Conservation (phyloP, 306 rosid species). For the Glycine tomentella region DNA sequence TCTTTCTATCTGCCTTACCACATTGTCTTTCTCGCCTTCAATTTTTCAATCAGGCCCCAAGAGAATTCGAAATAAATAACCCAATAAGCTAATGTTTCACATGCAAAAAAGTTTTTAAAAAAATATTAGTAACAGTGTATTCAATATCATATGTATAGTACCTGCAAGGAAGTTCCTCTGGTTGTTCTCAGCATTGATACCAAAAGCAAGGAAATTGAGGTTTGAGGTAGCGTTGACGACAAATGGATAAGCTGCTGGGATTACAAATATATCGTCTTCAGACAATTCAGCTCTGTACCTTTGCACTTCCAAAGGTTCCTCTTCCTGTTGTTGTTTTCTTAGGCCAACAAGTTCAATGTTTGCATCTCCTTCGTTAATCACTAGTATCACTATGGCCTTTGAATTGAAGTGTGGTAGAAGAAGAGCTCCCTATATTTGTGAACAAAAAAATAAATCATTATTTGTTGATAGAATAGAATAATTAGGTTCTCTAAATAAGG, state of each 20-base stretch:
- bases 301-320: not conserved
- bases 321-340: too few relatives aligned
- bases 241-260: constrained; percentile 43
- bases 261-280: constrained; percentile 14
- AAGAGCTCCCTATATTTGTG: constrained; percentile 38
- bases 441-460: not conserved
- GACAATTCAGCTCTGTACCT: constrained; percentile 35
- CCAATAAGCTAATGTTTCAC: too few relatives aligned
- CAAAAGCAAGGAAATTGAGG: constrained; percentile 39
- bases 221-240: constrained; percentile 43
- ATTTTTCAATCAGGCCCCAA: not conserved
- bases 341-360: constrained; percentile 18
- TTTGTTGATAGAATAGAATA: not conserved
- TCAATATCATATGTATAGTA: not conserved
- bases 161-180: constrained; percentile 60
- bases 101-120: too few relatives aligned
- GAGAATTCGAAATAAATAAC: too few relatives aligned
- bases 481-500: not conserved
- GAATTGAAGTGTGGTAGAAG: constrained; percentile 48
- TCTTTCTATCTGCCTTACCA: constrained; percentile 45
- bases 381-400: constrained; percentile 3
- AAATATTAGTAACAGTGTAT: too few relatives aligned
- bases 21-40: constrained; percentile 52
- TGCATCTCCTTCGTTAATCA: constrained; percentile 23
- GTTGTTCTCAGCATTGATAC: constrained; percentile 52